Percentiles rank a stretch among this genome's conserved stretches.
phyloP scores from a whole-genome alignment of 768 basidiomycete species.

The Mycena amicta region DNA sequence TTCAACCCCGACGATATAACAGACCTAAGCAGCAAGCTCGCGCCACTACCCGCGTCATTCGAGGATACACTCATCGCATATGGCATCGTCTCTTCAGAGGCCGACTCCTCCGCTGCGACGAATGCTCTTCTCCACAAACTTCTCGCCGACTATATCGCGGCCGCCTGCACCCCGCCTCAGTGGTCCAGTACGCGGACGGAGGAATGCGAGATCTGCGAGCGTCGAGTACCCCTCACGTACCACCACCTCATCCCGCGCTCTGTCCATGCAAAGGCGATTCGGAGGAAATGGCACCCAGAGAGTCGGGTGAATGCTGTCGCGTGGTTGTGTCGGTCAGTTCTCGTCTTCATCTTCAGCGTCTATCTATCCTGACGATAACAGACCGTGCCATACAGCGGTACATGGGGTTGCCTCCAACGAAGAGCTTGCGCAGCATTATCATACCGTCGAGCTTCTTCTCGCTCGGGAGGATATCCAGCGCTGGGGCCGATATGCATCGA shows the following conservation, averaged over 20 bases:
- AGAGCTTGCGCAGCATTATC: constrained; percentile 50
- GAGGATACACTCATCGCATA: constrained; percentile 55
- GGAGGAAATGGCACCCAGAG: constrained; percentile 59
- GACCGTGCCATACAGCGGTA: constrained; percentile 55
- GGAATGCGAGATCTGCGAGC: constrained; percentile 62
- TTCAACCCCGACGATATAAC: constrained; percentile 30
- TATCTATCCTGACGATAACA: constrained; percentile 20
- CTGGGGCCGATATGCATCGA: constrained; percentile 58
- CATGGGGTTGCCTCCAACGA: constrained; percentile 54
- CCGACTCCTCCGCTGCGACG: constrained; percentile 38
- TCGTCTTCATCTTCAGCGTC: constrained; percentile 6
- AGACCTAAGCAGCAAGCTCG: constrained; percentile 18
- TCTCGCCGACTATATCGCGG: constrained; percentile 44
- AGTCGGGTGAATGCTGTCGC: constrained; percentile 58
- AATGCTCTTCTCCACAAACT: constrained; percentile 48
- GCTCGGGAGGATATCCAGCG: constrained; percentile 56
- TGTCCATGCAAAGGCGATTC: constrained; percentile 55
- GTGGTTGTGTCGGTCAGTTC: constrained; percentile 55
- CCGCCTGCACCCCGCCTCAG: constrained; percentile 49
- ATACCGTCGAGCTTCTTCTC: constrained; percentile 53
- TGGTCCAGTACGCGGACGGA: constrained; percentile 55
- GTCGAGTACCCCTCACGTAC: constrained; percentile 60
- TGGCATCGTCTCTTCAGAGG: constrained; percentile 42
- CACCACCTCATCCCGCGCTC: constrained; percentile 63
- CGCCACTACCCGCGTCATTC: constrained; percentile 45